phyloP scores from a whole-genome alignment of 768 basidiomycete genomes.

The Dioszegia aurantiaca region DNA sequence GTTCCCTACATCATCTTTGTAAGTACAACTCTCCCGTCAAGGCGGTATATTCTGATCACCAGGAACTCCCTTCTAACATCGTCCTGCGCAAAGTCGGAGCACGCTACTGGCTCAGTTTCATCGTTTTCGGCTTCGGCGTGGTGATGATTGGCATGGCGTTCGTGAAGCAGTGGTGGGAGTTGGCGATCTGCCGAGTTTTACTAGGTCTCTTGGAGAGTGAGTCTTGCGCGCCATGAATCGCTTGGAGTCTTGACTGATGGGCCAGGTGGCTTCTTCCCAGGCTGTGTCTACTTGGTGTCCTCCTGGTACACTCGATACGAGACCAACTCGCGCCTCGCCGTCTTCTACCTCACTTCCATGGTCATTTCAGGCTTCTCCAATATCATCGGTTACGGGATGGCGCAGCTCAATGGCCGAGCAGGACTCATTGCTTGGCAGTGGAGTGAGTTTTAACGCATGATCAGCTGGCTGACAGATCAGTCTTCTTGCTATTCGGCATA shows the following conservation, averaged over 20 bases:
- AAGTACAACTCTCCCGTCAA: no score
- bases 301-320: conserved; percentile 49
- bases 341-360: conserved; percentile 46
- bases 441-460: conserved; percentile 15
- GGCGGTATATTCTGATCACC: no score
- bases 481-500: conserved; percentile 43
- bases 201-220: conserved; percentile 41
- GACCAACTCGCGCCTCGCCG: conserved; percentile 39
- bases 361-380: conserved; percentile 36
- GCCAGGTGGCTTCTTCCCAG: conserved; percentile 42
- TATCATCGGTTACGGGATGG: conserved; percentile 31
- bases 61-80: conserved; percentile 46
- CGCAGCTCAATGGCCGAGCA: conserved; percentile 12
- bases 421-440: conserved; percentile 45
- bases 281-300: conserved; percentile 35
- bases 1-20: conserved; percentile 42
- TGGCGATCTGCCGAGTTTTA: conserved; percentile 41
- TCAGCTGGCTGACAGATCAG: not conserved
- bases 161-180: conserved; percentile 43
- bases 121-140: conserved; percentile 41
- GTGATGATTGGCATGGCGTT: conserved; percentile 47
- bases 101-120: conserved; percentile 32
- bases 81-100: conserved; percentile 40
- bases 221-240: no score
- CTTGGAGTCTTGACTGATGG: no score